Evolutionary conservation across 106 monocot species (phyloP).

Genomic region (Dendrobium chrysotoxum): DNA sequence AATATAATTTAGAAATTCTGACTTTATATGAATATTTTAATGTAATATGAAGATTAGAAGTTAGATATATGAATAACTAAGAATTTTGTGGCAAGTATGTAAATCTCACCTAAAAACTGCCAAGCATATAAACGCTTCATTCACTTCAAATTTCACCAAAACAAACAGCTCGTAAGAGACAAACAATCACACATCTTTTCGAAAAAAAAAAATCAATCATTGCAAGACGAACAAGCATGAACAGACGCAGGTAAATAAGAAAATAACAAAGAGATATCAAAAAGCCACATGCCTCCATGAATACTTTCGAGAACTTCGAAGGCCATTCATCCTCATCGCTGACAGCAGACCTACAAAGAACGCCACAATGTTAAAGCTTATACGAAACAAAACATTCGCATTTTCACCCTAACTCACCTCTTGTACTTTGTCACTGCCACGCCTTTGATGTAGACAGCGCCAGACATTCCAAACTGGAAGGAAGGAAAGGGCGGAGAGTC

Average conservation of each 20-base stretch:
- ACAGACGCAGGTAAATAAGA: not conserved
- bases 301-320: conserved; percentile 89
- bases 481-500: conserved; percentile 87
- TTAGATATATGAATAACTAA: too few species aligned
- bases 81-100: too few species aligned
- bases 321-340: conserved; percentile 77
- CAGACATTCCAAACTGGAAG: conserved; percentile 96
- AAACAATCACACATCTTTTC: not conserved
- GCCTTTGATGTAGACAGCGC: conserved; percentile 87
- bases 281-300: conserved; percentile 46
- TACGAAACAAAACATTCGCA: not conserved
- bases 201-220: not conserved
- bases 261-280: not conserved
- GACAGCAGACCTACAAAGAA: conserved; percentile 56
- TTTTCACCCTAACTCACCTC: conserved; percentile 27
- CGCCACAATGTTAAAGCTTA: not conserved
- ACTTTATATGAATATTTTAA: too few species aligned
- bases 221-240: not conserved
- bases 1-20: too few species aligned
- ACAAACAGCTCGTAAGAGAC: too few species aligned
- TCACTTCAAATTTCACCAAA: too few species aligned
- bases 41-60: too few species aligned
- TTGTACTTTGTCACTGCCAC: conserved; percentile 78
- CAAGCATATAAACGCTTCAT: too few species aligned
- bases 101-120: too few species aligned